Base-by-base conservation (phyloP, 1,284 basidiomycete species). In the Leccinum olivaceoglutinosum region DNA sequence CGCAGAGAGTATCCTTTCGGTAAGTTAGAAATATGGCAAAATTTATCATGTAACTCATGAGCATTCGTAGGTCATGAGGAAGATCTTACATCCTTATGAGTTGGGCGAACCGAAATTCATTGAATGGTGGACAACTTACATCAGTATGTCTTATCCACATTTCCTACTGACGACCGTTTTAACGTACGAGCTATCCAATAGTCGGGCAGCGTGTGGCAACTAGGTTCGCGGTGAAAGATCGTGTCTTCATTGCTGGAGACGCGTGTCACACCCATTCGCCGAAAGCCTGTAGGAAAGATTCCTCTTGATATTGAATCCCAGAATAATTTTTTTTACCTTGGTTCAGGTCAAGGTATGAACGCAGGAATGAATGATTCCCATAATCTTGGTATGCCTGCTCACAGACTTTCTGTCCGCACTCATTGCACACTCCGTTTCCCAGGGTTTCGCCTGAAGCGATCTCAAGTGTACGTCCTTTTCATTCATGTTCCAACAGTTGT, bases 321-420 rank as follows among this genome's bases (percentile, higher is more conserved):
- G 5, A 29, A 39, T 25, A 21, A 21, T 21, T 29, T 21, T 25
- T 41, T 21, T 41, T 21, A 16, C 18, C 11, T 14, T 29, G 21
- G 5, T 51, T 58, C 74, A 80, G 76, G 82, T 61, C 76, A 83
- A 68, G 84, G 85, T 5, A 85, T 85, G 84, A 86, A 87, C 68
- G 83, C 83, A 34, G 54, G 88, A 68, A 92, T 93, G 87, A 89
- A 88, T 66, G 90, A 93, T 69, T 84, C 86, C 7, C 90, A 90
- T 69, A 92, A 92, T 69, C 79, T 93, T 16, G 38, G 38, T 55
- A 32, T 34, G 54, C n/a, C 25, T 25, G 25, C 25, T 25, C 25
- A 25, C 25, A 25, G 25, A 25, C 25, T 25, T 25, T 25, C 25
- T 25, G 25, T 25, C 25, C 25, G 25, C 25, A 25, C 25, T 25